A percentile compares a stretch with the other conserved stretches of the same genome.
phyloP scores from a whole-genome alignment of 2,329 filamentous ascomycete species.

The Didymosphaeria variabile region DNA sequence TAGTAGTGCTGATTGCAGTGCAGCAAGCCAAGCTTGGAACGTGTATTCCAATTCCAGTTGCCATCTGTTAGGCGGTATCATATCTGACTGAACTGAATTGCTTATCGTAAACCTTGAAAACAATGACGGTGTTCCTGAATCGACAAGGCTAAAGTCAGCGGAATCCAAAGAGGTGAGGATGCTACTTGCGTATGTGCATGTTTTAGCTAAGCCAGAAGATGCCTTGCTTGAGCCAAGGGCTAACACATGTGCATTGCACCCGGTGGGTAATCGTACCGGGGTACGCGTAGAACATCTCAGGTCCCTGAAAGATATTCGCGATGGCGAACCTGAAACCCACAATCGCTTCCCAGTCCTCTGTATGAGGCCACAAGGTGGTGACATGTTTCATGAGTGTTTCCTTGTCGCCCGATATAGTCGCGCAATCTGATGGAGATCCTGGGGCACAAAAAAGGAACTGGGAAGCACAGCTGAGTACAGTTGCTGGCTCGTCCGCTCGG shows the following conservation, averaged over 20 bases:
- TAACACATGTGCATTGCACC: background rate
- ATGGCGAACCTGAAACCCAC: background rate
- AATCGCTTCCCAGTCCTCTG: background rate
- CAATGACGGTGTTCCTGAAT: background rate
- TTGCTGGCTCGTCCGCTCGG: background rate
- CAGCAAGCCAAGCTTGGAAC: constrained; percentile 16
- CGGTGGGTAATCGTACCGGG: background rate
- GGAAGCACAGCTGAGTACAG: background rate
- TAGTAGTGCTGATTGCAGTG: constrained; percentile 18
- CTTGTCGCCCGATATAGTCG: background rate
- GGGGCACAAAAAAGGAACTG: background rate
- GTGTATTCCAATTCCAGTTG: constrained; percentile 24
- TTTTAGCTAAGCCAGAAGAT: background rate
- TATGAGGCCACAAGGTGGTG: background rate
- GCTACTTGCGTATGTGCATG: background rate
- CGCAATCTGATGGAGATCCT: background rate
- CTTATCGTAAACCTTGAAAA: constrained; percentile 11
- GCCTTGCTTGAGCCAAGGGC: background rate
- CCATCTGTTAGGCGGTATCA: constrained; percentile 22
- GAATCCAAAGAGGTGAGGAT: background rate
- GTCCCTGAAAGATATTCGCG: background rate
- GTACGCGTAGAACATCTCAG: background rate
- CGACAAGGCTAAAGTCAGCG: background rate
- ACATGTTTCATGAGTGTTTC: background rate
- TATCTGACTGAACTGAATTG: constrained; percentile 5